phyloP scores from a whole-genome alignment of 1,139 yeast species.

The Zygosaccharomyces sapae region DNA sequence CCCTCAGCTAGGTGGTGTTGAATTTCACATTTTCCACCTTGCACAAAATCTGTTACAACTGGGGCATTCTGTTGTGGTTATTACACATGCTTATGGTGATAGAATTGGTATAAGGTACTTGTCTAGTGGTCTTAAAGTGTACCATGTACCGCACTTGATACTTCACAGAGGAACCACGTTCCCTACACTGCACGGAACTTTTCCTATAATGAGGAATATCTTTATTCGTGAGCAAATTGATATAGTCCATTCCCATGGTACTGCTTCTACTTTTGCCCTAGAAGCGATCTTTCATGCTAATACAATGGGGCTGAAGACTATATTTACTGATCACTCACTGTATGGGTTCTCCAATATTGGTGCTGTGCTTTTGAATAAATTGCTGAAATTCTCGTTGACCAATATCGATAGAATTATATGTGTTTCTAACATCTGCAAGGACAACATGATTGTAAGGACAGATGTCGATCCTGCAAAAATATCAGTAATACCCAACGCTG shows the following conservation, averaged over 20 bases:
- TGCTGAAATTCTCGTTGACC: conserved; percentile 74
- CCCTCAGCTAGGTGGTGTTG: conserved; percentile 98
- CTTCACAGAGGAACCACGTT: conserved; percentile 78
- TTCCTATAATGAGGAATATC: conserved; percentile 81
- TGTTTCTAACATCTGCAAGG: conserved; percentile 95
- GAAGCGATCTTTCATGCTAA: conserved; percentile 89
- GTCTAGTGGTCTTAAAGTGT: conserved; percentile 88
- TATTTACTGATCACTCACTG: conserved; percentile 91
- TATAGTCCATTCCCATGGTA: conserved; percentile 93
- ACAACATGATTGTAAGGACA: conserved; percentile 86
- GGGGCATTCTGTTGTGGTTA: conserved; percentile 88
- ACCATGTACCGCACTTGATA: conserved; percentile 79
- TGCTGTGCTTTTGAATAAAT: conserved; percentile 80
- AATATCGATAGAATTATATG: conserved; percentile 92
- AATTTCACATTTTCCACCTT: conserved; percentile 85
- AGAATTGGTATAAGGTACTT: conserved; percentile 76
- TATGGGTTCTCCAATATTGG: conserved; percentile 90
- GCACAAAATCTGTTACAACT: conserved; percentile 69
- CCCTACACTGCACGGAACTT: conserved; percentile 84
- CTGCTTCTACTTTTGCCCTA: conserved; percentile 78
- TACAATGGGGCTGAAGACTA: conserved; percentile 88
- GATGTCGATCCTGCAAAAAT: conserved; percentile 72
- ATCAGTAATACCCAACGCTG: conserved; percentile 95
- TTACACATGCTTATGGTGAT: conserved; percentile 84
- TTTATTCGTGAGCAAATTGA: conserved; percentile 80